Percentiles rank a stretch among this genome's conserved stretches.
Evolutionary conservation across 192 early-diverging fungal species (phyloP).

Genomic region (Chytriomyces confervae): DNA sequence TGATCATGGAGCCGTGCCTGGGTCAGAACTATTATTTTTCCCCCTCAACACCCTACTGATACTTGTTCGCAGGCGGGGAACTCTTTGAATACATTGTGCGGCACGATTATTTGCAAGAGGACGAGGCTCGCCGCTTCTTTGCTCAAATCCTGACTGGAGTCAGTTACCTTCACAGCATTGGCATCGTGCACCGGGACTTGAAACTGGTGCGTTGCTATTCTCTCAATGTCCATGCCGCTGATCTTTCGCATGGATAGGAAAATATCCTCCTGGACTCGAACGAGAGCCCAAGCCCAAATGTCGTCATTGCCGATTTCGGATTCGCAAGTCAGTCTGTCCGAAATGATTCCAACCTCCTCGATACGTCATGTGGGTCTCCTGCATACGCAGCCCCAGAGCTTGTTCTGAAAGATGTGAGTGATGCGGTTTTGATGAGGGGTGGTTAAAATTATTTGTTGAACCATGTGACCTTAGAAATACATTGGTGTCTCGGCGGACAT

Average conservation of each 20-base stretch:
- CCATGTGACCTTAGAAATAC: conserved; percentile 66
- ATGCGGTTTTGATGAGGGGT: background rate
- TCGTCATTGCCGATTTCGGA: conserved; percentile 99
- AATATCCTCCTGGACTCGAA: conserved; percentile 92
- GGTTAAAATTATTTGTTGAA: conserved; percentile 19
- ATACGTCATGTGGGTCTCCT: conserved; percentile 96
- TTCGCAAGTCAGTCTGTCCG: conserved; percentile 90
- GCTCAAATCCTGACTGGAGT: conserved; percentile 93
- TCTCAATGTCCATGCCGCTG: background rate
- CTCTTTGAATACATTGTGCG: conserved; percentile 97
- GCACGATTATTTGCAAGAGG: conserved; percentile 89
- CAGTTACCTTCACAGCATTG: conserved; percentile 87
- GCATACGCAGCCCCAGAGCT: conserved; percentile 99
- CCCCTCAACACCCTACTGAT: background rate
- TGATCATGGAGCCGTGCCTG: conserved; percentile 82
- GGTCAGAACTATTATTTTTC: conserved; percentile 1
- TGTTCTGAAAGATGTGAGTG: conserved; percentile 85
- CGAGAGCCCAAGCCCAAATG: conserved; percentile 61
- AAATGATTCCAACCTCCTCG: conserved; percentile 71
- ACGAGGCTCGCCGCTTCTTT: conserved; percentile 89
- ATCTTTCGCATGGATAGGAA: conserved; percentile 62
- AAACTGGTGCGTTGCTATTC: conserved; percentile 73
- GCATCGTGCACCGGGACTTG: conserved; percentile 96
- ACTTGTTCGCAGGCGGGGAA: conserved; percentile 77
- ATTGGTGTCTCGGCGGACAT: conserved; percentile 96